Evolutionary conservation across 768 basidiomycete species (phyloP), one percentile per base, ranked within the genome.

Genomic region (Calocybe indica): DNA sequence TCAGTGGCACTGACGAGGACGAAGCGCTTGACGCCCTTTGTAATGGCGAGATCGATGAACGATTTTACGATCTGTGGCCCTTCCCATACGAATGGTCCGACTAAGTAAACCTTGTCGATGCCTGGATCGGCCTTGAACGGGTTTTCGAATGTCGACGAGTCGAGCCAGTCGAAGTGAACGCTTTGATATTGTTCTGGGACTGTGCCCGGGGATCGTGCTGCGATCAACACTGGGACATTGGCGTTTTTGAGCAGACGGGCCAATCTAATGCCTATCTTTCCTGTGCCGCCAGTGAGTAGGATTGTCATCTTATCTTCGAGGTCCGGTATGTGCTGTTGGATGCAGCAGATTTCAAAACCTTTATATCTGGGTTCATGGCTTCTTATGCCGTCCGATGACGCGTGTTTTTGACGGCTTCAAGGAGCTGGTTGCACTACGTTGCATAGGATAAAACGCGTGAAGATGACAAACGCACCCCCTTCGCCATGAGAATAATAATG

Each of bases 221-320:
- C 53, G 32, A 69, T 37, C 34, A 70, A 47, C 11, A 66, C 48
- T 2, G 60, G 51, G 12, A 60, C 52, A 1, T 59, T 55, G 5
- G 63, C 55, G 6, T 49, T 41, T 5, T 60, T 50, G 1, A 70
- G 52, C 8, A 62, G 57, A 2, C 50, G 56, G 5, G 67, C 62
- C 3, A 66, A 56, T 12, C 51, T 55, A 1, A 50, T 45, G 3
- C 62, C 58, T 4, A 65, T 64, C 34, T 64, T 65, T 7, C 67
- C 68, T 7, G 66, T 67, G n/a, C 64, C 68, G 3, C 67, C 69
- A 42, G 57, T 63, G 52, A 69, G 49, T n/a, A 69, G 59, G 33
- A 62, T 65, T n/a, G 66, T 62, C 65, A 67, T 66, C 22, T 31
- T 41, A 67, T 66, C 22, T 31, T 41, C 8, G 22, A 28, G 6